Percentiles rank a stretch among this genome's conserved stretches.
Conservation (phyloP, 208 protist genomes). For the Crithidia expoeki region DNA sequence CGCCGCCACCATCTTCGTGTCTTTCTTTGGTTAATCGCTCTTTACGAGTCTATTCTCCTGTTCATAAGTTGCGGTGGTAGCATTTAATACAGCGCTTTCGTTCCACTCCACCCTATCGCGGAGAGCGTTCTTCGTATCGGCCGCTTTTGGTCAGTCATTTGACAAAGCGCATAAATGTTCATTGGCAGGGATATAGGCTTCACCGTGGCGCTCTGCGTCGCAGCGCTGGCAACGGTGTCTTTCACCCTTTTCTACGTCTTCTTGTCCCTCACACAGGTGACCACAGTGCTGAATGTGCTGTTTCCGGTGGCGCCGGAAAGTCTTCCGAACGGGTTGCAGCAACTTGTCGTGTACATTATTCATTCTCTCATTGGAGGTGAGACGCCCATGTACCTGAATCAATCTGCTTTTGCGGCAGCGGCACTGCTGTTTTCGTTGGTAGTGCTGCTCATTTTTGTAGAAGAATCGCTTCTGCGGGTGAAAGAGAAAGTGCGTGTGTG, state of each 20-base stretch:
- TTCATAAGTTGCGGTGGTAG: too few relatives aligned
- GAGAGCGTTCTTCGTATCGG: too few relatives aligned
- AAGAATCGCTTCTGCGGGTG: constrained; percentile 42
- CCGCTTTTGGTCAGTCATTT: too few relatives aligned
- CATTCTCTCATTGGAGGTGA: constrained; percentile 9
- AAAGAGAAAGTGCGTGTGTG: constrained; percentile 43
- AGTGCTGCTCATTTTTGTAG: constrained; percentile 51
- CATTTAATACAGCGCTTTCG: too few relatives aligned
- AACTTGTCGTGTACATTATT: constrained; percentile 2
- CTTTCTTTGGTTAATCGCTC: too few relatives aligned
- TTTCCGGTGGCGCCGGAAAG: neutral
- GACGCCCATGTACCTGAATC: constrained; percentile 19
- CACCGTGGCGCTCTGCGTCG: constrained; percentile 11
- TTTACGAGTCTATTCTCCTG: too few relatives aligned
- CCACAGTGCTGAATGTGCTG: neutral
- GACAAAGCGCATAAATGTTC: neutral
- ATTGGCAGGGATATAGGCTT: constrained; percentile 3
- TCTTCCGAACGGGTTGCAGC: neutral
- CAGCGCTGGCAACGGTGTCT: constrained; percentile 14
- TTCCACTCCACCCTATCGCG: too few relatives aligned
- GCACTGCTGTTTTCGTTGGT: constrained; percentile 42
- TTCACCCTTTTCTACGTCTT: constrained; percentile 16
- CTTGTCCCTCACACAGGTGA: constrained; percentile 12
- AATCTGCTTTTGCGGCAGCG: constrained; percentile 28
- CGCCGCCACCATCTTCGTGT: too few relatives aligned